Evolutionary conservation across 1,139 yeast species (phyloP), one percentile per base, ranked within the genome.

Genomic region (Yamadazyma diddensiae): DNA sequence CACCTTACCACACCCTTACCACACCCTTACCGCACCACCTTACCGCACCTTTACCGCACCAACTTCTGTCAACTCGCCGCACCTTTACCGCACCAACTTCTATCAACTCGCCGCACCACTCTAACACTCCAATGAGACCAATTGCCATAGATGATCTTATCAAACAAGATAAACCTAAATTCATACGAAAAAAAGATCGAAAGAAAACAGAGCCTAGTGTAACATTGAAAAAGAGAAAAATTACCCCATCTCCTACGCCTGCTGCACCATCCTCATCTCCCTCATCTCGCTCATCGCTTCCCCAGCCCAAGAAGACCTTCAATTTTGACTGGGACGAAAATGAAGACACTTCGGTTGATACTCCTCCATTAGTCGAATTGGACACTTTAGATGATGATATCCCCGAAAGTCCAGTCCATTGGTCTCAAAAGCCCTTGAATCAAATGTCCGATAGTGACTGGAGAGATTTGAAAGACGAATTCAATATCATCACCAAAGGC

Each of bases 391-490:
- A 41, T 6, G 38, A 46, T 9, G 48, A 39, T 5, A 4, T 19
- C 4, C 36, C 34, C 6, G 27, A 40, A 3, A 53, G 53, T 8
- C 70, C 64, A 19, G 44, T 57, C 9, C 92, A 80, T 44, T 92
- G 97, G 97, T 59, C 77, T 1, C 66, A 77, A 29, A 92, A 92
- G 50, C 53, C 71, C 0, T 53, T 80, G 2, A 57, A 57, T 0
- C 70, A 75, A 28, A 88, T 92, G 98, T 73, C 75, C 0, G 62
- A 70, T 0, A 66, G 97, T 39, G 98, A 92, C 53, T 92, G 97
- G 97, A 69, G 97, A 39, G 82, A 87, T 29, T 66, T 90, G 52
- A 76, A 73, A 43, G 95, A 87, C 49, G 96, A 90, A 46, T 85
- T 65, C 52, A 73, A 72, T 40, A 87, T 90, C 17, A 62, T 69